Conservation (phyloP, 2,329 filamentous ascomycete genomes). For the Acephala macrosclerotiorum region DNA sequence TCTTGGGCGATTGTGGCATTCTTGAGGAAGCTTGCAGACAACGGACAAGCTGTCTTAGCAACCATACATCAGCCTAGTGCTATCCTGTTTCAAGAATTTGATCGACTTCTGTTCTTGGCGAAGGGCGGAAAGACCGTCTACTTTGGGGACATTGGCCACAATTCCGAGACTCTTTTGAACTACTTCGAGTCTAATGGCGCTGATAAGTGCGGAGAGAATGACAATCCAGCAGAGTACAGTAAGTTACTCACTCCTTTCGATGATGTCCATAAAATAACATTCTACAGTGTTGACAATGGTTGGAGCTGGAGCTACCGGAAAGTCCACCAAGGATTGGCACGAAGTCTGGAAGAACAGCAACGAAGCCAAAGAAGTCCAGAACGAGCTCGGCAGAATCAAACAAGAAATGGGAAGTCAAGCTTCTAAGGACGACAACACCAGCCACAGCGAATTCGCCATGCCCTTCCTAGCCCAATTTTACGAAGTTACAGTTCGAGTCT, state of each 20-base stretch:
- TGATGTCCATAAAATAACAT: background rate
- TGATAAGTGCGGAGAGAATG: conserved; percentile 67
- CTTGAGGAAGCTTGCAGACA: conserved; percentile 87
- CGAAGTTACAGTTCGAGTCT: conserved; percentile 71
- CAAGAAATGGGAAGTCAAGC: conserved; percentile 58
- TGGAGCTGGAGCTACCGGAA: conserved; percentile 67
- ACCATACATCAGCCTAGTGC: conserved; percentile 96
- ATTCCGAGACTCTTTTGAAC: conserved; percentile 46
- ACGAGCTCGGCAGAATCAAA: conserved; percentile 34
- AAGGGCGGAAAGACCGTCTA: conserved; percentile 82
- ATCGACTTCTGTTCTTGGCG: conserved; percentile 79
- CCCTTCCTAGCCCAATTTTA: conserved; percentile 71
- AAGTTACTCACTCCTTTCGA: conserved; percentile 57
- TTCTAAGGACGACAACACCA: conserved; percentile 57
- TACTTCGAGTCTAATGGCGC: conserved; percentile 82
- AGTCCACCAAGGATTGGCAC: conserved; percentile 67
- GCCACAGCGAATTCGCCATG: conserved; percentile 76
- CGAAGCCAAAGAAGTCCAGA: conserved; percentile 44
- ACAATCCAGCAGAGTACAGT: conserved; percentile 84
- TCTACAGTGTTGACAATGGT: conserved; percentile 49
- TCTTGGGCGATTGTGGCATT: conserved; percentile 92
- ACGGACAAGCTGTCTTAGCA: conserved; percentile 89
- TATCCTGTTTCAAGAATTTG: conserved; percentile 91
- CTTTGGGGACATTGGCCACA: conserved; percentile 76
- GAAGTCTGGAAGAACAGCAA: conserved; percentile 47